Evolutionary conservation across 805 yeast genomes (phyloP).

Genomic region (Pichia occidentalis): DNA sequence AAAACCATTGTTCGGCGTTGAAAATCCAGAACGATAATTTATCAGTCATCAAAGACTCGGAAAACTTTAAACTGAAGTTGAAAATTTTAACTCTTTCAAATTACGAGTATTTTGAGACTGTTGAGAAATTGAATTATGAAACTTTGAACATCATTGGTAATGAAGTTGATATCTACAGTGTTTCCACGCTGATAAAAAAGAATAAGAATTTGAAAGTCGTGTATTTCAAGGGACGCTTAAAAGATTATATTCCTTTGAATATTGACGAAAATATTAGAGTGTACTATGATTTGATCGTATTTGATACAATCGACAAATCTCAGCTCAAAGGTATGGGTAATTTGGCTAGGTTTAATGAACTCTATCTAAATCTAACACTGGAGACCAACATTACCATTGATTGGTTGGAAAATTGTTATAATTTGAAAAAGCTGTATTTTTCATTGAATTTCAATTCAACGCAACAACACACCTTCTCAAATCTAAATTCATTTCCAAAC

Average conservation of each 20-base stretch:
- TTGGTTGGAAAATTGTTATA: slow-evolving; percentile 9
- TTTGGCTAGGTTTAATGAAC: slow-evolving; percentile 1
- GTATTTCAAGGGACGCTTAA: slow-evolving; percentile 12
- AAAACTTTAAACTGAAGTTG: slow-evolving; percentile 8
- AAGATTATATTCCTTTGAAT: slow-evolving; percentile 4
- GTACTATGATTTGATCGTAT: slow-evolving; percentile 8
- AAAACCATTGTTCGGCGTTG: slow-evolving; percentile 5
- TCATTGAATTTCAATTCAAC: slow-evolving; percentile 6
- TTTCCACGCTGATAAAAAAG: slow-evolving; percentile 4
- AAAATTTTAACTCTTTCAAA: slow-evolving; percentile 8
- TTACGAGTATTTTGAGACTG: slow-evolving; percentile 15
- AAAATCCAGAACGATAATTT: slow-evolving; percentile 12
- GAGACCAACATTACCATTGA: slow-evolving; percentile 10
- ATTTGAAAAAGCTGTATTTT: slow-evolving; percentile 16
- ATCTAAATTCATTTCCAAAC: not conserved
- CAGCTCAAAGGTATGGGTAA: slow-evolving; percentile 3
- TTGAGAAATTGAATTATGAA: slow-evolving; percentile 8
- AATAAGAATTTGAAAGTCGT: slow-evolving; percentile 7
- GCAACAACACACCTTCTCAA: not conserved
- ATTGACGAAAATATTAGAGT: slow-evolving; percentile 2
- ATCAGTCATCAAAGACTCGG: slow-evolving; percentile 13
- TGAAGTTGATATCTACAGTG: slow-evolving; percentile 9
- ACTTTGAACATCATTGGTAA: slow-evolving; percentile 14
- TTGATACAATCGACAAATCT: slow-evolving; percentile 7
- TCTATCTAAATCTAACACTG: slow-evolving; percentile 7